Evolutionary conservation across 2,329 filamentous ascomycete species (phyloP).

Genomic region (Ilyonectria robusta): DNA sequence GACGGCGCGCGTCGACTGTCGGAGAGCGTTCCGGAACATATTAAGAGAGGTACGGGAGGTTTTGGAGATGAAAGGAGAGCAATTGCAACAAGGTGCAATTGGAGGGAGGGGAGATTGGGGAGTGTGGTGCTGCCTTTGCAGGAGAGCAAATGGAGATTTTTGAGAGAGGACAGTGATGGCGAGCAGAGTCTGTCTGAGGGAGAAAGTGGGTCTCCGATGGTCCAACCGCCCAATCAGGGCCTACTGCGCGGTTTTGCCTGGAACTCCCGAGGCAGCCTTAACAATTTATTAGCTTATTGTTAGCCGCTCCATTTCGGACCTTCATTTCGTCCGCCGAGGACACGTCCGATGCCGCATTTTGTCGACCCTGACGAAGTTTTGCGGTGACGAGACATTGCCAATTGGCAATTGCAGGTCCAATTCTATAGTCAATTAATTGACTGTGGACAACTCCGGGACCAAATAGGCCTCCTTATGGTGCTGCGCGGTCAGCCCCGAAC

Average conservation of each 20-base stretch:
- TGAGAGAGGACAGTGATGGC: slow-evolving; percentile 57
- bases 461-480: slow-evolving; percentile 12
- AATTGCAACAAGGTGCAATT: slow-evolving; percentile 76
- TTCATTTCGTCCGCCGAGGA: slow-evolving; percentile 42
- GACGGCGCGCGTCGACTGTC: slow-evolving; percentile 95
- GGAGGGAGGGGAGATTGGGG: slow-evolving; percentile 72
- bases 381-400: slow-evolving; percentile 16
- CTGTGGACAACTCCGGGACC: slow-evolving; percentile 19
- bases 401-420: slow-evolving; percentile 7
- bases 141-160: slow-evolving; percentile 63
- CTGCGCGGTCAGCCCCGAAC: slow-evolving; percentile 35
- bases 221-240: slow-evolving; percentile 52
- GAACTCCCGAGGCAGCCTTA: slow-evolving; percentile 56
- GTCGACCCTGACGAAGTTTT: neutral
- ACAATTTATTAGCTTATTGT: slow-evolving; percentile 52
- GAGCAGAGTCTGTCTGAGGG: slow-evolving; percentile 60
- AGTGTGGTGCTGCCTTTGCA: slow-evolving; percentile 64
- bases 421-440: slow-evolving; percentile 36
- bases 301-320: slow-evolving; percentile 46
- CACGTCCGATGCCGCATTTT: slow-evolving; percentile 32
- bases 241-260: slow-evolving; percentile 56
- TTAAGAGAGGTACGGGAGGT: slow-evolving; percentile 67
- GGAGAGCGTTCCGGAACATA: slow-evolving; percentile 99
- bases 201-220: slow-evolving; percentile 55
- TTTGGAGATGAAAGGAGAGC: slow-evolving; percentile 67